These are phyloP conservation scores for Arabis hirsuta DNA, from an alignment of 345 rosid species.

Conservation along the genomic window DNA sequence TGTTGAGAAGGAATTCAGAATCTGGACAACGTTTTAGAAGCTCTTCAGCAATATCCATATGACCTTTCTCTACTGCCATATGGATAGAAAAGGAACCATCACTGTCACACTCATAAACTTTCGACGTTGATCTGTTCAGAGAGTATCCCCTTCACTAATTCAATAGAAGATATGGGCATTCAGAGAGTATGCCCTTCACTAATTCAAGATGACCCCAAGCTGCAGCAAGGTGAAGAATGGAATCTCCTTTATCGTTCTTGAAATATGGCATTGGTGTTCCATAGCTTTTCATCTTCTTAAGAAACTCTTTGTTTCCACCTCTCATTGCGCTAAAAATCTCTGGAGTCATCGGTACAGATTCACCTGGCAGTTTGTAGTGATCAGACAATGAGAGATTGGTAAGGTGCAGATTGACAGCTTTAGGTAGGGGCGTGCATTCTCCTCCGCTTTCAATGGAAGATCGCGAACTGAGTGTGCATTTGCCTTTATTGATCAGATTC, in stretches of 20 bases:
- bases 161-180: too few species aligned
- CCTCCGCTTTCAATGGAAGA: too few species aligned
- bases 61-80: neutral
- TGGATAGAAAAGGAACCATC: slow-evolving; percentile 34
- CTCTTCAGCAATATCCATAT: neutral
- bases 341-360: too few species aligned
- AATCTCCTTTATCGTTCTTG: neutral
- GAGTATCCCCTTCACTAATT: neutral
- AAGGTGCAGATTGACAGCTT: too few species aligned
- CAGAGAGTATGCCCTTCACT: too few species aligned
- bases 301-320: neutral
- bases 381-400: too few species aligned
- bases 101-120: neutral
- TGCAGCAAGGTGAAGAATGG: too few species aligned
- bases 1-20: neutral
- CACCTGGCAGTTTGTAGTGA: neutral
- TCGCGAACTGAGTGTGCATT: too few species aligned
- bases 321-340: neutral
- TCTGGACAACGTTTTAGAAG: slow-evolving; percentile 10
- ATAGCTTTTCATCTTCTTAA: neutral
- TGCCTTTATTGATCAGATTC: neutral
- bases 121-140: neutral
- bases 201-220: too few species aligned
- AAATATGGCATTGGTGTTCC: neutral
- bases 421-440: too few species aligned